Conservation (phyloP, 2,329 filamentous ascomycete species). For the Saccharata proteae region DNA sequence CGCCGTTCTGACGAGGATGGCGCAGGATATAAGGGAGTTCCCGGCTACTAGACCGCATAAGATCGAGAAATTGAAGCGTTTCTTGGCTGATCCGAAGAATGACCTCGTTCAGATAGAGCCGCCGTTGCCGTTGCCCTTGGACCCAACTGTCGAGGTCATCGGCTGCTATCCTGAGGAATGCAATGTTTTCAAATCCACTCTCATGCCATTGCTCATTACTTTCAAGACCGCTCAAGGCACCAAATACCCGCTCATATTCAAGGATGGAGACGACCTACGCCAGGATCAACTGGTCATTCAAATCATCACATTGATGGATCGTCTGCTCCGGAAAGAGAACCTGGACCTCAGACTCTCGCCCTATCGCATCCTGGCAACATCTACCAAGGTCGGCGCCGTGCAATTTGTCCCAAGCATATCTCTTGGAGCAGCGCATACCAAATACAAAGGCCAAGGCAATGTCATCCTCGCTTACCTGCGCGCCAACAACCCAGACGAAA, state of each 20-base stretch:
- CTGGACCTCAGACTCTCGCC: conserved; percentile 88
- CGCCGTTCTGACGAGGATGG: conserved; percentile 74
- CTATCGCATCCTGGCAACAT: conserved; percentile 92
- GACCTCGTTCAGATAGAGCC: conserved; percentile 75
- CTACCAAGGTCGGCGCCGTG: conserved; percentile 75
- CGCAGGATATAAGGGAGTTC: conserved; percentile 73
- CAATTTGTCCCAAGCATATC: conserved; percentile 86
- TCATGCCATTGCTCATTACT: conserved; percentile 81
- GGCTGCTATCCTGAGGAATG: conserved; percentile 76
- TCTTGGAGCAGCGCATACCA: conserved; percentile 70
- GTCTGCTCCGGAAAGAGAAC: conserved; percentile 88
- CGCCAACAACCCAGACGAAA: conserved; percentile 77
- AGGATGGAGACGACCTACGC: conserved; percentile 88
- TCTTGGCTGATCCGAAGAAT: conserved; percentile 78
- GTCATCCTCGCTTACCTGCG: conserved; percentile 70
- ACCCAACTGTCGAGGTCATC: conserved; percentile 67
- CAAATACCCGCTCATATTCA: conserved; percentile 90
- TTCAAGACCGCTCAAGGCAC: conserved; percentile 70
- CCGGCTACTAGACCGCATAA: conserved; percentile 69
- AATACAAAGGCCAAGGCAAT: conserved; percentile 52
- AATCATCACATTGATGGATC: conserved; percentile 97
- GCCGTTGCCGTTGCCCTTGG: conserved; percentile 75
- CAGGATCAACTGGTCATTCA: conserved; percentile 96
- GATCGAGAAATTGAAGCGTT: conserved; percentile 71
- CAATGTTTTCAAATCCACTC: conserved; percentile 87